Evolutionary conservation across 192 early-diverging fungal species (phyloP).

Genomic region (Coemansia sp.): DNA sequence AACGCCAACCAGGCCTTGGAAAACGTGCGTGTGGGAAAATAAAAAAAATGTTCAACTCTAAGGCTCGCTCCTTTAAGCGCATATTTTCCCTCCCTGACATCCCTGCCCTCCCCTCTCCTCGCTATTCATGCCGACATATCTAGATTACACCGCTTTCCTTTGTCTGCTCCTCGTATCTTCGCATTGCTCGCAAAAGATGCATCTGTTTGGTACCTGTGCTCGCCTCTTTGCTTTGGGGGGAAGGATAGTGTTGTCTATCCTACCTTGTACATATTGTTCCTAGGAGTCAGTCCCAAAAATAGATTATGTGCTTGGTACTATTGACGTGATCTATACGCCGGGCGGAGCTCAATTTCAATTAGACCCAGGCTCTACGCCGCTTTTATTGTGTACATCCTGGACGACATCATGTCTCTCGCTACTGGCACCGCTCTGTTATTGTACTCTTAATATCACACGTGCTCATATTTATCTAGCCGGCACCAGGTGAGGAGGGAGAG

Average conservation of each 20-base stretch:
- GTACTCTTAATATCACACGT: not conserved
- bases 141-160: not conserved
- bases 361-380: not conserved
- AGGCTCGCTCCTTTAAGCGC: not conserved
- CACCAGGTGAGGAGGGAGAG: not conserved
- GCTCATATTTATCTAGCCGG: not conserved
- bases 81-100: not conserved
- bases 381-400: not conserved
- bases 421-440: not conserved
- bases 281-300: slow-evolving; percentile 4
- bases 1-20: not conserved
- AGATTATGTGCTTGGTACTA: not conserved
- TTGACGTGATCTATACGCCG: not conserved
- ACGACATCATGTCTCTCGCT: not conserved
- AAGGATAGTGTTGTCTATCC: not conserved
- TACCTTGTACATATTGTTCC: not conserved
- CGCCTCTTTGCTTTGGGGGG: not conserved
- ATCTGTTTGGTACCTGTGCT: not conserved
- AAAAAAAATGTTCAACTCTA: not conserved
- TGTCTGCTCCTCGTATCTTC: not conserved
- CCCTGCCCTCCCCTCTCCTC: not conserved
- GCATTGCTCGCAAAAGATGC: not conserved
- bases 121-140: not conserved
- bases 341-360: not conserved
- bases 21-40: slow-evolving; percentile 13